Base-by-base conservation (phyloP, 768 basidiomycete genomes). In the Collybia sp. region DNA sequence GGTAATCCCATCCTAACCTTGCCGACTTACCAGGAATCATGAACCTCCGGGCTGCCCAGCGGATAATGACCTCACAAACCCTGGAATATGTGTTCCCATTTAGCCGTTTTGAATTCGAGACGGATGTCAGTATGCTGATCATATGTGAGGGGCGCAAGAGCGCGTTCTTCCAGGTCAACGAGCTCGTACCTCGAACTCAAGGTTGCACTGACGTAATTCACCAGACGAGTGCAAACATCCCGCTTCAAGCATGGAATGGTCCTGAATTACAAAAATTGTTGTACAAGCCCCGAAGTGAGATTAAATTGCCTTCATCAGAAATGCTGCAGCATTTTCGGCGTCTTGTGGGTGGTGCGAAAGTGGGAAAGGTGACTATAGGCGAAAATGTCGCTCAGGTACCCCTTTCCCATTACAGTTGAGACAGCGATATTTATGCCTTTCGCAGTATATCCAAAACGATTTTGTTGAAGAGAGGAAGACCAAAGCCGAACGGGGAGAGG, bases 31-130 rank as follows among this genome's bases (percentile, higher is more conserved):
- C 49, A 84, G 88, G 88, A 4, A 53, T 89, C 15, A 60, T 61
- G 48, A 91, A 88, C 52, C 64, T 92, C 30, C 73, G 66, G 33
- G 73, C 81, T 1, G 60, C 82, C 13, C 87, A 89, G 55, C 75
- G 82, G 42, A 71, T 76, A 48, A 80, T 91, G 58, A 68, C 66
- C 38, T 62, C 66, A 6, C 89, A 93, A 54, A 82, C 77, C 0
- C 63, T 91, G 20, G 75, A 81, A 17, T 93, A 92, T 57, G 60
- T 73, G 30, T 93, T 90, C 57, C 90, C 89, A 1, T 92, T 79
- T 61, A 85, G 81, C 58, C 71, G 59, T 47, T 91, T 85, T 60
- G 62, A 72, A 6, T 91, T 93, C 55, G 71, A 80, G 15, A 89
- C 87, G 0, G 87, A 90, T 53, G 63, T 87, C n/a, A 71, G 64